These are phyloP conservation scores for Besnoitia besnoiti DNA, from an alignment of 169 alveolate genomes.

Conservation along the genomic window DNA sequence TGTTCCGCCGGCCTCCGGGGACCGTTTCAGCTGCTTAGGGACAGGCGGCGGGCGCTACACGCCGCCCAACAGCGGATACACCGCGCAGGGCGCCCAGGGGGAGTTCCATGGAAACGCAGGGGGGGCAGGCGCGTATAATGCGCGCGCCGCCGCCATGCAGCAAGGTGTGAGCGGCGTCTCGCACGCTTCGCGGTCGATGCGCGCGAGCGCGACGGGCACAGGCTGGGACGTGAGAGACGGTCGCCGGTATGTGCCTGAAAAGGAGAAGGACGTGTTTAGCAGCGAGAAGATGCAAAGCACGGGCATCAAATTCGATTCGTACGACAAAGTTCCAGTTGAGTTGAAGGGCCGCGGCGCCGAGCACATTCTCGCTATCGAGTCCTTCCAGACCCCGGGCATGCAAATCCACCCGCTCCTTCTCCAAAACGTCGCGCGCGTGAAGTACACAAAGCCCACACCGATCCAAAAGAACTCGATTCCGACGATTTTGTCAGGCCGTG, in stretches of 20 bases:
- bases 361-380: constrained; percentile 71
- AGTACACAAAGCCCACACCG: constrained; percentile 89
- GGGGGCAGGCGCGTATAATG: background rate
- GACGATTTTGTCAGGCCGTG: constrained; percentile 90
- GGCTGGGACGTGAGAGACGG: constrained; percentile 79
- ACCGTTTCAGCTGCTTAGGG: background rate
- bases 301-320: constrained; percentile 79
- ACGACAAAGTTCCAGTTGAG: constrained; percentile 80
- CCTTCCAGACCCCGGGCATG: constrained; percentile 71
- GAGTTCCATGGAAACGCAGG: background rate
- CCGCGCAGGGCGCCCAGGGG: background rate
- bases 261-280: constrained; percentile 71
- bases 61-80: background rate
- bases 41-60: background rate
- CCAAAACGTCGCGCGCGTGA: constrained; percentile 74
- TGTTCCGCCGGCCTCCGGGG: background rate
- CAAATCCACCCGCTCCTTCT: constrained; percentile 73
- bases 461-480: constrained; percentile 96
- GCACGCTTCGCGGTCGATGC: background rate
- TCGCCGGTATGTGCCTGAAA: constrained; percentile 54
- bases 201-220: constrained; percentile 58
- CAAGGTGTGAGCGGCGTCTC: background rate
- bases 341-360: constrained; percentile 76
- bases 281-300: constrained; percentile 71
- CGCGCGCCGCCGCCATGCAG: constrained; percentile 16